Percentiles rank a stretch among this genome's conserved stretches.
These are phyloP conservation scores for Brassica carinata DNA, from an alignment of 345 rosid species.

Conservation along the genomic window DNA sequence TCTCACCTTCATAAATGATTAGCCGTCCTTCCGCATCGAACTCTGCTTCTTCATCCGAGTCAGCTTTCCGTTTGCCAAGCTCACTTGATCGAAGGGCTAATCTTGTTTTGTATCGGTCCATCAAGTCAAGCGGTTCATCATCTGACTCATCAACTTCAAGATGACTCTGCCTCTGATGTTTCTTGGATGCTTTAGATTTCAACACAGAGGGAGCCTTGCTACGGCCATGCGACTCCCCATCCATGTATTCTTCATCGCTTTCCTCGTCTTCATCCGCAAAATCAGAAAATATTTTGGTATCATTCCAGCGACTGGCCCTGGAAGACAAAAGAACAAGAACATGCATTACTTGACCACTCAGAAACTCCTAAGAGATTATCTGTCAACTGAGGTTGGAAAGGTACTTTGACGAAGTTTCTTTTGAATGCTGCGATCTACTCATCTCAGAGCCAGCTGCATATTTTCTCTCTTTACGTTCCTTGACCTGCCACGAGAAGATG, in stretches of 20 bases:
- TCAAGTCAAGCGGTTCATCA: slow-evolving; percentile 91
- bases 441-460: slow-evolving; percentile 61
- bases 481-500: slow-evolving; percentile 51
- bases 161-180: slow-evolving; percentile 58
- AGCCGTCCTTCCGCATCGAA: slow-evolving; percentile 80
- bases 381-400: slow-evolving; percentile 6
- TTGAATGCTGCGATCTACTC: slow-evolving; percentile 65
- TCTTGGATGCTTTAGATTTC: slow-evolving; percentile 62
- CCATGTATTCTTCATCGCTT: slow-evolving; percentile 59
- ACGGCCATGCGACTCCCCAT: slow-evolving; percentile 45
- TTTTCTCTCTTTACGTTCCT: slow-evolving; percentile 77
- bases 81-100: slow-evolving; percentile 69
- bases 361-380: slow-evolving; percentile 19
- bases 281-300: slow-evolving; percentile 91
- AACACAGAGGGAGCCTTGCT: slow-evolving; percentile 50
- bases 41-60: slow-evolving; percentile 84
- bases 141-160: slow-evolving; percentile 79
- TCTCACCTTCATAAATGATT: slow-evolving; percentile 60
- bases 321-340: slow-evolving; percentile 16
- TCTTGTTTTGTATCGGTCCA: slow-evolving; percentile 76
- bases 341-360: slow-evolving; percentile 9
- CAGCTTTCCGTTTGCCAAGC: slow-evolving; percentile 58
- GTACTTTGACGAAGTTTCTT: slow-evolving; percentile 83
- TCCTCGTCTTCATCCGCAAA: slow-evolving; percentile 64
- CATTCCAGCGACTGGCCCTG: slow-evolving; percentile 95